phyloP scores from a whole-genome alignment of 129 eudicot genomes.

The Flaveria sonorensis region DNA sequence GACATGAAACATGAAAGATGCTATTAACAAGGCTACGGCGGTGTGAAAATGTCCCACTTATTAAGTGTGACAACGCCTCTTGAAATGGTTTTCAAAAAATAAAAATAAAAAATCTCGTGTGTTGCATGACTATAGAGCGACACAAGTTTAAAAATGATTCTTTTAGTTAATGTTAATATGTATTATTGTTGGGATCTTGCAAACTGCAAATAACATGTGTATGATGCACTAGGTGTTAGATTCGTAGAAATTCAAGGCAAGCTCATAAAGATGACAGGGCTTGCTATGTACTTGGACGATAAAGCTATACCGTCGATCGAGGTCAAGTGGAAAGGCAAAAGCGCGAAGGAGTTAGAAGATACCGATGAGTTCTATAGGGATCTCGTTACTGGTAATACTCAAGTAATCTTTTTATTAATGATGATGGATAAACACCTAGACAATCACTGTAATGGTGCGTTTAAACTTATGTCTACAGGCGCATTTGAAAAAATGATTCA shows the following conservation, averaged over 20 bases:
- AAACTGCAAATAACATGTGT: not conserved
- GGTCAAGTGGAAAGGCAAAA: slow-evolving; percentile 86
- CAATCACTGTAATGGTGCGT: no score
- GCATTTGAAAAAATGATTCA: slow-evolving; percentile 53
- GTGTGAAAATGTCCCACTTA: no score
- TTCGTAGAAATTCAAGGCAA: slow-evolving; percentile 68
- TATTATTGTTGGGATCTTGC: not conserved
- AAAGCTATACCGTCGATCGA: slow-evolving; percentile 64
- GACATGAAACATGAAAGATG: no score
- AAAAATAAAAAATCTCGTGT: no score
- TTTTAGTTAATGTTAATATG: no score
- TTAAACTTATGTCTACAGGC: slow-evolving; percentile 38
- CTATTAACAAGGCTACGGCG: no score
- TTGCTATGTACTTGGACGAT: slow-evolving; percentile 74
- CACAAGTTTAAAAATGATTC: no score
- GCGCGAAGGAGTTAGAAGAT: slow-evolving; percentile 51
- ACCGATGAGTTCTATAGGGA: slow-evolving; percentile 68
- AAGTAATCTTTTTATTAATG: no score
- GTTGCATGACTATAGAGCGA: no score
- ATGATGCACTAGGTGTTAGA: slow-evolving; percentile 63
- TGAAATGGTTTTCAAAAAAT: no score
- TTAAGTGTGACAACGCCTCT: no score
- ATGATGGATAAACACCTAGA: no score
- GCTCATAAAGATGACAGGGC: slow-evolving; percentile 68
- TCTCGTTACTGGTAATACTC: slow-evolving; percentile 53